Conservation (phyloP, 2,329 filamentous ascomycete genomes). For the Xylaria sp. region DNA sequence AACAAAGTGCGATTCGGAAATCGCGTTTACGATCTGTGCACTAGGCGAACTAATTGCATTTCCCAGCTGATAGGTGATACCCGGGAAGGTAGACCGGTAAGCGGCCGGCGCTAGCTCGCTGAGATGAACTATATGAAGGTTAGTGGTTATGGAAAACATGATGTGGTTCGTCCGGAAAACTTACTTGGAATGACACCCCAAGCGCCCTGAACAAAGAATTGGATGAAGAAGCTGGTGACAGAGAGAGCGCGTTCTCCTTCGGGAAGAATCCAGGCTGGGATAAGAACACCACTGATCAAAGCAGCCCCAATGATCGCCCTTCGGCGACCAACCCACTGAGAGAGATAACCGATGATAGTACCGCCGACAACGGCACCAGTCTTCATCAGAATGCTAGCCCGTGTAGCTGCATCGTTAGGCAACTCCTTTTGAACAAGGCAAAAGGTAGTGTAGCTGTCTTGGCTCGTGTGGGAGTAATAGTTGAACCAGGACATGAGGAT, state of each 20-base stretch:
- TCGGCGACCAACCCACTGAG: constrained; percentile 79
- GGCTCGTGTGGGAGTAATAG: constrained; percentile 80
- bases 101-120: constrained; percentile 77
- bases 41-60: constrained; percentile 79
- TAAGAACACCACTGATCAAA: constrained; percentile 68
- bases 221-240: constrained; percentile 74
- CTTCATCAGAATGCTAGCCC: constrained; percentile 86
- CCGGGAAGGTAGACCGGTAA: constrained; percentile 76
- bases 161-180: not conserved
- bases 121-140: constrained; percentile 62
- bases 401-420: constrained; percentile 69
- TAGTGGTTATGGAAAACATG: not conserved
- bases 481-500: constrained; percentile 83
- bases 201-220: constrained; percentile 73
- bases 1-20: constrained; percentile 71
- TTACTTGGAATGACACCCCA: constrained; percentile 72
- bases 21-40: constrained; percentile 80
- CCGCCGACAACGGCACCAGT: constrained; percentile 79
- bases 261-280: constrained; percentile 77
- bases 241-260: constrained; percentile 68
- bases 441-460: constrained; percentile 85
- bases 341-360: constrained; percentile 77
- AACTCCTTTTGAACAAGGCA: constrained; percentile 79
- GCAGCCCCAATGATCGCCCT: constrained; percentile 71
- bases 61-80: constrained; percentile 77